A percentile compares a stretch with the other conserved stretches of the same genome.
These are phyloP conservation scores for Podila verticillata DNA, from an alignment of 192 early-diverging fungal genomes.

Conservation along the genomic window DNA sequence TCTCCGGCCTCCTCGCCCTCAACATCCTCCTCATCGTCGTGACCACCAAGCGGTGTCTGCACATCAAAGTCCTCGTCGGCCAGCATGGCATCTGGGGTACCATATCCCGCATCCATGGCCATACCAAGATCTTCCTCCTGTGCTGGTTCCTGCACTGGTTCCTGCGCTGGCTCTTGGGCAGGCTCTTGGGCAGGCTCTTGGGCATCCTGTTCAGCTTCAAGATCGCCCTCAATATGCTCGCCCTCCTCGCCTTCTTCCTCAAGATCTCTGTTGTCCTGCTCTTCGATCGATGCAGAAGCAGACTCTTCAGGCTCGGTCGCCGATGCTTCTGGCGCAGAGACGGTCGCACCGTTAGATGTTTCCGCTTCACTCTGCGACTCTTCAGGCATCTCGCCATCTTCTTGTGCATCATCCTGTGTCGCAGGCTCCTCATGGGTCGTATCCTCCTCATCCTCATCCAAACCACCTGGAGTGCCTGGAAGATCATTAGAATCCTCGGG, in stretches of 20 bases:
- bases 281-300: background rate
- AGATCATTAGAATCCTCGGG: slow-evolving; percentile 7
- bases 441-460: slow-evolving; percentile 12
- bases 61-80: slow-evolving; percentile 32
- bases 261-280: too few relatives aligned
- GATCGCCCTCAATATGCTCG: background rate
- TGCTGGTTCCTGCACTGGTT: slow-evolving; percentile 19
- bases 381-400: slow-evolving; percentile 35
- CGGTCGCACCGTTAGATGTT: background rate
- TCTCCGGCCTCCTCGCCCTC: slow-evolving; percentile 34
- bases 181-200: slow-evolving; percentile 41
- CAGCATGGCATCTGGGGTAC: slow-evolving; percentile 45
- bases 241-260: slow-evolving; percentile 6
- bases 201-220: background rate
- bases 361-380: slow-evolving; percentile 1
- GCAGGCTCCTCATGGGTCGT: background rate
- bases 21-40: slow-evolving; percentile 35
- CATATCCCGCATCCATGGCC: slow-evolving; percentile 24
- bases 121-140: slow-evolving; percentile 21
- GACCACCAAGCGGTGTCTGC: slow-evolving; percentile 24
- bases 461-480: slow-evolving; percentile 17
- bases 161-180: background rate
- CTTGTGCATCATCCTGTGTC: background rate
- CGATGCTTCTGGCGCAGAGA: background rate
- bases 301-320: background rate